A percentile compares a stretch with the other conserved stretches of the same genome.
These are phyloP conservation scores for Rhizopogon salebrosus DNA, from an alignment of 768 basidiomycete species.

Conservation along the genomic window DNA sequence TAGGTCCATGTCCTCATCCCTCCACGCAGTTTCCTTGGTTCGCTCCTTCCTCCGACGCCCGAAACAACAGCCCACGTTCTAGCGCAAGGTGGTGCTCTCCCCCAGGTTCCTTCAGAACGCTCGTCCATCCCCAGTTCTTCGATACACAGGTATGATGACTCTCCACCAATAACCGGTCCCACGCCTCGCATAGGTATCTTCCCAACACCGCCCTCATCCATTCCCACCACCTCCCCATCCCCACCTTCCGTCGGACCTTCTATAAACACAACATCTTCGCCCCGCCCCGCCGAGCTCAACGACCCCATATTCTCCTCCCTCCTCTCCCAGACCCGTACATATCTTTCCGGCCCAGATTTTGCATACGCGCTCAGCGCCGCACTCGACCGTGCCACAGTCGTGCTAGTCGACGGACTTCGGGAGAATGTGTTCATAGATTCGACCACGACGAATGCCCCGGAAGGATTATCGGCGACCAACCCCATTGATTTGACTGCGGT, in stretches of 20 bases:
- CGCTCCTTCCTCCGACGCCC: constrained; percentile 70
- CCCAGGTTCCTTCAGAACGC: constrained; percentile 2
- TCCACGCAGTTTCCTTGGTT: constrained; percentile 49
- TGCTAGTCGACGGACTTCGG: constrained; percentile 60
- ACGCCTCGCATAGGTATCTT: constrained; percentile 7
- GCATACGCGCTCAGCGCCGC: constrained; percentile 63
- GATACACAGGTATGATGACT: neutral
- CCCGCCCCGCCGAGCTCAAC: constrained; percentile 3
- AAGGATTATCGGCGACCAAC: constrained; percentile 13
- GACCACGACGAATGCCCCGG: constrained; percentile 6
- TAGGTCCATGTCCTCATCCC: neutral
- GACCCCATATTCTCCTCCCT: constrained; percentile 51
- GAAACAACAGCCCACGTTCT: constrained; percentile 67
- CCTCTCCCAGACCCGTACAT: constrained; percentile 60
- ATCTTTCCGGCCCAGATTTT: constrained; percentile 68
- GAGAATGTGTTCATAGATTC: constrained; percentile 52
- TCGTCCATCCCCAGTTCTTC: neutral
- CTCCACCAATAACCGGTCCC: constrained; percentile 10
- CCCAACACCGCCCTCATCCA: constrained; percentile 18
- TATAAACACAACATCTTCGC: neutral
- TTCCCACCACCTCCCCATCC: constrained; percentile 22
- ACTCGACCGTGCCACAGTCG: constrained; percentile 63
- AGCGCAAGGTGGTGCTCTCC: constrained; percentile 50
- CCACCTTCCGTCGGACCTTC: constrained; percentile 22
- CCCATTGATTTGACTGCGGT: constrained; percentile 10